Conservation (phyloP, 352 stramenopile genomes). For the Phytophthora agathidicida region DNA sequence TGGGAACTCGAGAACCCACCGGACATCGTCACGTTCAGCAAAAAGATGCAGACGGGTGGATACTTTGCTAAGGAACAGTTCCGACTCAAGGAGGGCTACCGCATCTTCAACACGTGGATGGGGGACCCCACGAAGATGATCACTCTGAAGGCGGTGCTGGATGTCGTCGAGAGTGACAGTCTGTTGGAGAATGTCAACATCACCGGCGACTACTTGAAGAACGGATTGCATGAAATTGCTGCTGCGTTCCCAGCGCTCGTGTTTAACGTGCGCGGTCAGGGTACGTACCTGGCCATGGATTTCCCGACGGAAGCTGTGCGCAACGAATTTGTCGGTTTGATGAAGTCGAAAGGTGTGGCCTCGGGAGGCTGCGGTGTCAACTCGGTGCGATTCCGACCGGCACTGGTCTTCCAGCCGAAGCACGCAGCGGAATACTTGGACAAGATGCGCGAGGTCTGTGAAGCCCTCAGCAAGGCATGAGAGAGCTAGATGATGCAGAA, state of each 20-base stretch:
- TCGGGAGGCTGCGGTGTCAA: slow-evolving; percentile 71
- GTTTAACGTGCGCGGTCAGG: slow-evolving; percentile 76
- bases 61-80: slow-evolving; percentile 85
- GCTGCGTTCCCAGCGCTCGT: slow-evolving; percentile 62
- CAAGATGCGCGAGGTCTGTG: slow-evolving; percentile 67
- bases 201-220: slow-evolving; percentile 70
- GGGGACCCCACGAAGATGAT: slow-evolving; percentile 88
- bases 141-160: slow-evolving; percentile 73
- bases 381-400: slow-evolving; percentile 78
- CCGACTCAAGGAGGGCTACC: slow-evolving; percentile 70
- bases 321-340: slow-evolving; percentile 63
- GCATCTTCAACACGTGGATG: slow-evolving; percentile 92
- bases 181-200: slow-evolving; percentile 79
- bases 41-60: slow-evolving; percentile 86
- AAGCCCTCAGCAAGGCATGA: slow-evolving; percentile 23
- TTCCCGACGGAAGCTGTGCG: slow-evolving; percentile 64
- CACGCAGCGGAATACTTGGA: slow-evolving; percentile 79
- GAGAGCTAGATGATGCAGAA: slow-evolving; percentile 2
- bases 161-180: slow-evolving; percentile 60
- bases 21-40: slow-evolving; percentile 87
- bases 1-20: slow-evolving; percentile 79
- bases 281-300: slow-evolving; percentile 85
- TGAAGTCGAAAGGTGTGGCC: slow-evolving; percentile 68
- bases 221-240: slow-evolving; percentile 51
- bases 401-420: slow-evolving; percentile 78